Evolutionary conservation across 345 rosid genomes (phyloP).

Genomic region (Hibiscus tridactylites): DNA sequence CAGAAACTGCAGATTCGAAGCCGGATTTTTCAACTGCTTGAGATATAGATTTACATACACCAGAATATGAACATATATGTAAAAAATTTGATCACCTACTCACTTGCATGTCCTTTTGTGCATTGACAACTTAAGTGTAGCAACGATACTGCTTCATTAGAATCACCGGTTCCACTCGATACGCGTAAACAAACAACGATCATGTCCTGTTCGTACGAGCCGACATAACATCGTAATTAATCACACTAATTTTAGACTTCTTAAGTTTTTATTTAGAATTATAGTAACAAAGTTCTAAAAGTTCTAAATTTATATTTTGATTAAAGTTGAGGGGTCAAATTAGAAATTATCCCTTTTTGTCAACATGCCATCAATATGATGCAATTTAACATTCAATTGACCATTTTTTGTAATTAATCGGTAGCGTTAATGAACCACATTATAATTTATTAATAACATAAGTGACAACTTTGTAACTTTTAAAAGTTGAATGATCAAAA

Average conservation of each 20-base stretch:
- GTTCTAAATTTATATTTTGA: no score
- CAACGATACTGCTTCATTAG: constrained; percentile 84
- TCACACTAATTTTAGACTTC: not conserved
- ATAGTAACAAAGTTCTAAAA: no score
- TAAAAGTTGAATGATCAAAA: no score
- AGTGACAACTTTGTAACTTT: no score
- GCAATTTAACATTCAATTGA: no score
- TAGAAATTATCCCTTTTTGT: no score
- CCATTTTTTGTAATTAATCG: no score
- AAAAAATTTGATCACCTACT: constrained; percentile 39
- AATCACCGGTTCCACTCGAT: constrained; percentile 37
- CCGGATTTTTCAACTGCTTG: constrained; percentile 14
- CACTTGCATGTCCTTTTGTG: constrained; percentile 80
- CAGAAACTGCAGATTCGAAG: constrained; percentile 18
- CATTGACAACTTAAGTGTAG: constrained; percentile 76
- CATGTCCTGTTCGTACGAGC: not conserved
- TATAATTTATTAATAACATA: no score
- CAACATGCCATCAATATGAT: no score
- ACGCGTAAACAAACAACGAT: not conserved
- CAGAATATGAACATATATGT: not conserved
- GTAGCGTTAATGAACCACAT: no score
- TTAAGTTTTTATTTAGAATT: no score
- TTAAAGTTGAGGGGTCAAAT: no score
- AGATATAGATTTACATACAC: not conserved
- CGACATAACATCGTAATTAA: not conserved